Evolutionary conservation across 2,329 filamentous ascomycete genomes (phyloP), one percentile per base, ranked within the genome.

Genomic region (Pseudogymnoascus sp.): DNA sequence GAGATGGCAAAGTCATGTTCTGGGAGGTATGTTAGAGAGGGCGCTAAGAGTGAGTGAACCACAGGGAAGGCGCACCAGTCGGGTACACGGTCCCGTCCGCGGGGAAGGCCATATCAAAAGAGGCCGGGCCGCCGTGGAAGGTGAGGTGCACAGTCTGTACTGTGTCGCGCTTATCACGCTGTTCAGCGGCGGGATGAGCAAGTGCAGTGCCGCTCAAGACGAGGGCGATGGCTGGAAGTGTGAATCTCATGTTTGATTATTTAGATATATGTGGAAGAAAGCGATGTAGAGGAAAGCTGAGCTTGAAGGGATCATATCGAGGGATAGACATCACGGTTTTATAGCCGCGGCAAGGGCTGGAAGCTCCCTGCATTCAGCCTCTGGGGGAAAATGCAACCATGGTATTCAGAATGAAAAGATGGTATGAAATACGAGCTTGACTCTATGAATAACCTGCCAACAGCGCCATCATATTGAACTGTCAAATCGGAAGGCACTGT

Each of bases 111-210:
- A 82, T 68, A 1, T 73, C 65, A 68, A 80, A 81, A 2, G 72
- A 71, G 14, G 73, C 74, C 6, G 78, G 74, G 2, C 74, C 77
- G 37, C 74, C 76, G 66, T 78, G 74, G 68, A 82, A 80, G 19
- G 69, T 78, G 59, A 82, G 50, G 29, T 35, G 50, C n/a, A 56
- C 50, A 33, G 50, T 56, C 6, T 56, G 50, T 14, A 56, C 50
- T 33, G 26, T 13, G 50, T 56, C 50, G 14, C 26, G 50, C 26
- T n/a, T 16, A 26, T 53, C 47, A 2, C 7, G 26, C n/a, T 33
- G n/a, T n/a, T 56, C 50, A 6, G 16, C 29, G 16, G 50, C n/a
- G 16, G 50, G 50, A 33, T 33, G 29, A 35, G 50, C 50, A 56
- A 56, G 16, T 7, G 50, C 29, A 33, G 50, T 56, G 50, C 50